Conservation (phyloP, 1,284 basidiomycete species). For the Ceratobasidium sp. region DNA sequence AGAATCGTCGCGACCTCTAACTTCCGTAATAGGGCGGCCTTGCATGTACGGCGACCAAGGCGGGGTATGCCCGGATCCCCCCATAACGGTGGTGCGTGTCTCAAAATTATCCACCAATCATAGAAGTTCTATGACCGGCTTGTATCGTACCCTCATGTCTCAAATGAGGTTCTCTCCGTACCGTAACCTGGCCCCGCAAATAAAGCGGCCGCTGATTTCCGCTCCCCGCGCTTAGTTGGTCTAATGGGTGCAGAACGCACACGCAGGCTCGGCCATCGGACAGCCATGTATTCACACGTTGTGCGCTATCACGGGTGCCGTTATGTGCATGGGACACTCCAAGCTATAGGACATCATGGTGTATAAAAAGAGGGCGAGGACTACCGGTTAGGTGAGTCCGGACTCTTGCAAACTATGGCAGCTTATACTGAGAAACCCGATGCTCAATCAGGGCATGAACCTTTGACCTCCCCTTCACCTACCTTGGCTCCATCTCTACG, state of each 20-base stretch:
- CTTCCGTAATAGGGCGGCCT: not conserved
- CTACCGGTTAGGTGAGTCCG: no score
- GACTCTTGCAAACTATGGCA: constrained; percentile 6
- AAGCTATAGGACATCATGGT: not conserved
- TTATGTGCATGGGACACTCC: not conserved
- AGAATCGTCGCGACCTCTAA: not conserved
- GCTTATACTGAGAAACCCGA: constrained; percentile 1
- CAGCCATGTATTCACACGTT: constrained; percentile 1
- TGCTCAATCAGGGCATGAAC: not conserved
- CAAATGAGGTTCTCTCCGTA: not conserved
- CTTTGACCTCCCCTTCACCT: constrained; percentile 22
- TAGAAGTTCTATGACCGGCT: not conserved
- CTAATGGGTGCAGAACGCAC: not conserved
- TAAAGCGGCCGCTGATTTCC: constrained; percentile 8
- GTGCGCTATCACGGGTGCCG: not conserved
- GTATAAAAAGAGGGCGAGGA: not conserved
- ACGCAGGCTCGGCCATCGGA: constrained; percentile 5
- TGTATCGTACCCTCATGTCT: not conserved
- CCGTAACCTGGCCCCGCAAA: constrained; percentile 7
- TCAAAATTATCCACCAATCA: constrained; percentile 16
- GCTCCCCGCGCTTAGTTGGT: not conserved
- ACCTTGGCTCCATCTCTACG: constrained; percentile 35
- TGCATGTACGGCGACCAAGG: not conserved
- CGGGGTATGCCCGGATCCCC: not conserved
- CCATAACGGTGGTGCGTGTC: not conserved